phyloP scores from a whole-genome alignment of 805 yeast genomes.

The Kazachstania psychrophila region DNA sequence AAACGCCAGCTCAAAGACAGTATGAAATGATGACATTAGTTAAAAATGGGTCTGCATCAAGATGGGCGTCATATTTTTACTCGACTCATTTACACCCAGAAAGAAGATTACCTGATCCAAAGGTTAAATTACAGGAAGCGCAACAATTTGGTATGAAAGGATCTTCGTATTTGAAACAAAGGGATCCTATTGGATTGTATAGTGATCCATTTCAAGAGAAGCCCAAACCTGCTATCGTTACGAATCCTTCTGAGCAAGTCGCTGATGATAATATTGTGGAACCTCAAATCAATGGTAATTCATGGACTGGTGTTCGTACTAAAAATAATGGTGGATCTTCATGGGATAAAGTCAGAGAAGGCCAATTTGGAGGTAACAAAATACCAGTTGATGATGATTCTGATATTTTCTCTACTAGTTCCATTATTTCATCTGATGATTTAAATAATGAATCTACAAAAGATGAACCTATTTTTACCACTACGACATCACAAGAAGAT shows the following conservation, averaged over 20 bases:
- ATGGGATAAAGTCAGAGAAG: slow-evolving; percentile 28
- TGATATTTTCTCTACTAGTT: background rate
- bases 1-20: slow-evolving; percentile 20
- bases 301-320: slow-evolving; percentile 33
- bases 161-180: slow-evolving; percentile 27
- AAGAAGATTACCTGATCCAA: slow-evolving; percentile 48
- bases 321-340: slow-evolving; percentile 21
- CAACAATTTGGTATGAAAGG: slow-evolving; percentile 3
- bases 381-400: background rate
- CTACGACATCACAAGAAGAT: slow-evolving; percentile 12
- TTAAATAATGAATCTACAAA: background rate
- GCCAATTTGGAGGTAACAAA: background rate
- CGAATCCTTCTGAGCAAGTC: no score
- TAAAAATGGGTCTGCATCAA: slow-evolving; percentile 28
- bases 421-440: background rate
- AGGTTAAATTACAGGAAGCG: slow-evolving; percentile 28
- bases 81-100: slow-evolving; percentile 43
- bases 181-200: slow-evolving; percentile 33
- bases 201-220: slow-evolving; percentile 15
- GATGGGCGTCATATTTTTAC: slow-evolving; percentile 46
- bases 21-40: slow-evolving; percentile 29
- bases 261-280: no score
- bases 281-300: slow-evolving; percentile 6
- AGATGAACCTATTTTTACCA: slow-evolving; percentile 1
- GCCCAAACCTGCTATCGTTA: no score